phyloP scores from a whole-genome alignment of 1,139 yeast species.

The Yamadazyma sp. region DNA sequence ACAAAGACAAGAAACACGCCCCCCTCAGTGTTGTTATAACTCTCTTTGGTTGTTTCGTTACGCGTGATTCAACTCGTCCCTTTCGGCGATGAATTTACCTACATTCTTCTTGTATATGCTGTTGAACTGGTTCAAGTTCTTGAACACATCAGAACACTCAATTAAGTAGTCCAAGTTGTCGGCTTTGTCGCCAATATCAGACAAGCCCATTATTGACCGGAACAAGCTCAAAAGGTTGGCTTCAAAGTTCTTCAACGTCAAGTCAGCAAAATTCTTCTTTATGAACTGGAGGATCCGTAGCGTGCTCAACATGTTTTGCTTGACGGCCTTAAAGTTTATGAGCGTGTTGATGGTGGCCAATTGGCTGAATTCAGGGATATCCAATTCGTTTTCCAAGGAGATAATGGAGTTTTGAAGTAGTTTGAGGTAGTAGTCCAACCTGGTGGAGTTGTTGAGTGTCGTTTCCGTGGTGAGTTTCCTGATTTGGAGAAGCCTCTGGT shows the following conservation, averaged over 20 bases:
- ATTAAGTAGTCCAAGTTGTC: slow-evolving; percentile 43
- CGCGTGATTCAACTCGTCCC: slow-evolving; percentile 7
- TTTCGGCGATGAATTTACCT: slow-evolving; percentile 13
- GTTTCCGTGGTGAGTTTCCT: slow-evolving; percentile 11
- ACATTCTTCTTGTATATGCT: slow-evolving; percentile 47
- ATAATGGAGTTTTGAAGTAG: slow-evolving; percentile 58
- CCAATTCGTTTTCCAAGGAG: slow-evolving; percentile 45
- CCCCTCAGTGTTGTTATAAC: too few species aligned
- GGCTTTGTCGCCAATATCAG: slow-evolving; percentile 24
- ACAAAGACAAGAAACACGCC: too few species aligned
- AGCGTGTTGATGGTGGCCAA: slow-evolving; percentile 40
- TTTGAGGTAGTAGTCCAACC: slow-evolving; percentile 64
- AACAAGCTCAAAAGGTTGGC: slow-evolving; percentile 17
- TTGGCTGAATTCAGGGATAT: slow-evolving; percentile 32
- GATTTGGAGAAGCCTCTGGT: slow-evolving; percentile 16
- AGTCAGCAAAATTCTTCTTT: slow-evolving; percentile 13
- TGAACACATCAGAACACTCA: slow-evolving; percentile 52
- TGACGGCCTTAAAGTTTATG: slow-evolving; percentile 42
- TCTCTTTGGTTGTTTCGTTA: too few species aligned
- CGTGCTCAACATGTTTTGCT: slow-evolving; percentile 45
- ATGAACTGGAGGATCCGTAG: slow-evolving; percentile 45
- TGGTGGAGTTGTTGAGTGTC: slow-evolving; percentile 26
- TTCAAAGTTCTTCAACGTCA: slow-evolving; percentile 13
- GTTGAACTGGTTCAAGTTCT: slow-evolving; percentile 49
- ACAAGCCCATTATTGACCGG: slow-evolving; percentile 8